A percentile compares a stretch with the other conserved stretches of the same genome.
These are phyloP conservation scores for Cyclotella atomus DNA, from an alignment of 108 stramenopile species.

Conservation along the genomic window DNA sequence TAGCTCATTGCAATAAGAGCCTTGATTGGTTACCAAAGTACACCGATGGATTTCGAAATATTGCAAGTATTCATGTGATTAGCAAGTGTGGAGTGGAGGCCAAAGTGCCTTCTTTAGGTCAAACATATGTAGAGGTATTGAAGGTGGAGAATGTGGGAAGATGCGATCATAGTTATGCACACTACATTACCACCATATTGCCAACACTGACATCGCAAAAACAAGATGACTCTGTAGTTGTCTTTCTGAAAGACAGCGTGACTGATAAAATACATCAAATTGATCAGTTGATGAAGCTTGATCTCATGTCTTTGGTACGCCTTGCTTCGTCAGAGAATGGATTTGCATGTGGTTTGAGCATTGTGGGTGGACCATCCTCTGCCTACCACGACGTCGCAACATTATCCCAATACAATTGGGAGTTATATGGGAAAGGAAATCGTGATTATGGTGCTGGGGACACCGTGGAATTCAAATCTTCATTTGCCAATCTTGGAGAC, in stretches of 20 bases:
- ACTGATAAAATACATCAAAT: conserved; percentile 14
- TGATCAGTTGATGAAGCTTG: background rate
- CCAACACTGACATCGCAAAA: background rate
- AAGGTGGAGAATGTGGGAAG: conserved; percentile 49
- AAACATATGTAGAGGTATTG: conserved; percentile 9
- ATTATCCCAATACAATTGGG: background rate
- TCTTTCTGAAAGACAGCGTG: conserved; percentile 35
- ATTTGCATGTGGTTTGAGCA: conserved; percentile 23
- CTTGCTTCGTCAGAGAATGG: conserved; percentile 22
- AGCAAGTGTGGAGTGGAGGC: conserved; percentile 35
- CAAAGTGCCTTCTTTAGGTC: background rate
- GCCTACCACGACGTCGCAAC: conserved; percentile 20
- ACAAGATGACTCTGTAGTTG: conserved; percentile 19
- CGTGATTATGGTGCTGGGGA: background rate
- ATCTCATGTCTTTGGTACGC: conserved; percentile 5
- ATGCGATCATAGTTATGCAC: conserved; percentile 46
- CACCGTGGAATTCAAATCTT: conserved; percentile 23
- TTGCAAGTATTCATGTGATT: conserved; percentile 29
- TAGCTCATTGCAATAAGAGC: conserved; percentile 2
- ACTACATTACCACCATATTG: conserved; percentile 30
- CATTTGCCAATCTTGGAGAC: conserved; percentile 19
- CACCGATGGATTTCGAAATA: conserved; percentile 5
- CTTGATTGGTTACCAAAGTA: conserved; percentile 5
- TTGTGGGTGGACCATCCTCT: background rate
- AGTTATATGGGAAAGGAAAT: conserved; percentile 5